phyloP scores from a whole-genome alignment of 768 basidiomycete genomes.

The Lactarius akahatsu region DNA sequence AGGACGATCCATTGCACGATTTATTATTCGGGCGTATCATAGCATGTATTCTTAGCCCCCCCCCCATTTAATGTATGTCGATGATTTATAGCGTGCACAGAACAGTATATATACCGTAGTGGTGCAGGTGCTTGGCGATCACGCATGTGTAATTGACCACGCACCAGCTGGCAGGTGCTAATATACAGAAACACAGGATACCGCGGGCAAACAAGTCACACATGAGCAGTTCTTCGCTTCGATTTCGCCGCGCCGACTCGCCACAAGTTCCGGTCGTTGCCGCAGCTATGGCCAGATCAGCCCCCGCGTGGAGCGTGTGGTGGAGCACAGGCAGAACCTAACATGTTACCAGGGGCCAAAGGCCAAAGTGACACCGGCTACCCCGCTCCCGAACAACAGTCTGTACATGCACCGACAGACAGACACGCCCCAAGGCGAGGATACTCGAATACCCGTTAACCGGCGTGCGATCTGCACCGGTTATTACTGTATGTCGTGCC shows the following conservation, averaged over 20 bases:
- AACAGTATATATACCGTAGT: not conserved
- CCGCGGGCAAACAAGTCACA: not conserved
- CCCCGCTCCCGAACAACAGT: not conserved
- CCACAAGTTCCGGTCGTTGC: not conserved
- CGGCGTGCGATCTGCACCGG: not conserved
- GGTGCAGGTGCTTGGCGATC: not conserved
- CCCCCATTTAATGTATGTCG: constrained; percentile 14
- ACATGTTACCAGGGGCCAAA: not conserved
- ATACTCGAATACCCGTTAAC: not conserved
- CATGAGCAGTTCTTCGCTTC: not conserved
- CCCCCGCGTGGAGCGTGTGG: not conserved
- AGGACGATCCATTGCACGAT: constrained; percentile 5
- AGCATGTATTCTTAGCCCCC: constrained; percentile 26
- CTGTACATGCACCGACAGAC: not conserved
- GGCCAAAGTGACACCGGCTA: not conserved
- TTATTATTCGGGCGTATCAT: constrained; percentile 25
- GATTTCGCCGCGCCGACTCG: not conserved
- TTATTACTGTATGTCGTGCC: not conserved
- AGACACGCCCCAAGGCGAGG: not conserved
- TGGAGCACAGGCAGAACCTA: not conserved
- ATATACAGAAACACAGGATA: not conserved
- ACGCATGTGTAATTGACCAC: not conserved
- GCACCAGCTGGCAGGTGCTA: constrained; percentile 7
- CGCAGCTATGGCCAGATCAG: not conserved
- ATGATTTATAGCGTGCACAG: constrained; percentile 1